phyloP scores from a whole-genome alignment of 148 eudicot species.

The Camellia sinensis region DNA sequence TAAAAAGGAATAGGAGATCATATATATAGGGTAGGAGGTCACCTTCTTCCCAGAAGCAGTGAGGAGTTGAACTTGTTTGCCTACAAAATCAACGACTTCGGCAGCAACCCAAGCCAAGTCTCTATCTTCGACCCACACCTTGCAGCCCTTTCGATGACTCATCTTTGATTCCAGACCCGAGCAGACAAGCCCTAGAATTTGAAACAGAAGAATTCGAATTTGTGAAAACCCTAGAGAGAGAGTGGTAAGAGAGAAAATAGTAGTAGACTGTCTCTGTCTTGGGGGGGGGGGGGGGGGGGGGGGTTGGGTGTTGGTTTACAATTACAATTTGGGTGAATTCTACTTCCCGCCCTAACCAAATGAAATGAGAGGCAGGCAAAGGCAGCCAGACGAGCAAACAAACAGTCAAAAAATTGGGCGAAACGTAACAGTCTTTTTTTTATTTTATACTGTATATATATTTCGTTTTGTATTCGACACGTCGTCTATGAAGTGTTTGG shows the following conservation, averaged over 20 bases:
- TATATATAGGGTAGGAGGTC: background rate
- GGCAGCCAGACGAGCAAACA: background rate
- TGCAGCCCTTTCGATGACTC: slow-evolving; percentile 71
- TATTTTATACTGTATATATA: too few species aligned
- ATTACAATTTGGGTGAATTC: background rate
- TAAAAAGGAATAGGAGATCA: background rate
- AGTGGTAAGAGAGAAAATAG: background rate
- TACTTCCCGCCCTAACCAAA: slow-evolving; percentile 28
- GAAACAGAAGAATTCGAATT: slow-evolving; percentile 6
- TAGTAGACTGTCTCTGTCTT: background rate
- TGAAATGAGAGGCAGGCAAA: background rate
- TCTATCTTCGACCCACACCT: slow-evolving; percentile 86
- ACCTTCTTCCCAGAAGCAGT: slow-evolving; percentile 67
- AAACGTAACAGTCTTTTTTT: too few species aligned
- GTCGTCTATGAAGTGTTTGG: too few species aligned
- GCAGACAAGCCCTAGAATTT: slow-evolving; percentile 2
- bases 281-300: background rate
- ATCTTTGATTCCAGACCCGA: slow-evolving; percentile 15
- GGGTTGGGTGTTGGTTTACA: background rate
- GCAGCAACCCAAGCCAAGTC: slow-evolving; percentile 72
- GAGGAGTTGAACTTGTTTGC: slow-evolving; percentile 58
- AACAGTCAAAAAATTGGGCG: slow-evolving; percentile 1
- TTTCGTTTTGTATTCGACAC: too few species aligned
- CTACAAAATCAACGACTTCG: slow-evolving; percentile 55
- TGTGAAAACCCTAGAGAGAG: slow-evolving; percentile 18